Evolutionary conservation across 108 stramenopile genomes (phyloP).

Genomic region (Tribonema minus): DNA sequence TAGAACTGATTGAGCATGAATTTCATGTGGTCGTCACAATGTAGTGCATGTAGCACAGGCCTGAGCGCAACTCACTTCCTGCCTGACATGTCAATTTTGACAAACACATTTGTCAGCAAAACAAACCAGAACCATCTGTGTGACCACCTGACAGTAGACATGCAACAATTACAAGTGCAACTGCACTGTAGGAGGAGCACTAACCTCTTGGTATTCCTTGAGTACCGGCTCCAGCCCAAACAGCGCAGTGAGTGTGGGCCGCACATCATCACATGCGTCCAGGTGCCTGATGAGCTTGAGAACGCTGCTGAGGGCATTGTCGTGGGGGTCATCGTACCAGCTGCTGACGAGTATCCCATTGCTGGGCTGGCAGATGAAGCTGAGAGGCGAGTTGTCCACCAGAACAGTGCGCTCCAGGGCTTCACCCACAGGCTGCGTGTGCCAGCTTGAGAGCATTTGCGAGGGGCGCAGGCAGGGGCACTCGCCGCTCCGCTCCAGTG

Average conservation of each 20-base stretch:
- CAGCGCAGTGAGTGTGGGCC: slow-evolving; percentile 40
- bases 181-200: too few species aligned
- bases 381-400: slow-evolving; percentile 47
- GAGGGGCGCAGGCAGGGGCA: too few species aligned
- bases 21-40: too few species aligned
- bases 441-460: slow-evolving; percentile 42
- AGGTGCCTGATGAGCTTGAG: slow-evolving; percentile 42
- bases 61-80: too few species aligned
- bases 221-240: slow-evolving; percentile 31
- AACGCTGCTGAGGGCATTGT: slow-evolving; percentile 39
- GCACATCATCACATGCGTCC: slow-evolving; percentile 39
- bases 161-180: too few species aligned
- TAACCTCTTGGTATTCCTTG: slow-evolving; percentile 15
- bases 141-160: too few species aligned
- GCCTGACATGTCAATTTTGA: too few species aligned
- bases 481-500: too few species aligned
- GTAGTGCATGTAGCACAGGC: too few species aligned
- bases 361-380: slow-evolving; percentile 42
- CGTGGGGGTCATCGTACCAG: slow-evolving; percentile 51
- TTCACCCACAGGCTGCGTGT: slow-evolving; percentile 7
- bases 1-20: too few species aligned
- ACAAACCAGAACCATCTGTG: too few species aligned
- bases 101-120: too few species aligned
- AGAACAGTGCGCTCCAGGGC: slow-evolving; percentile 19
- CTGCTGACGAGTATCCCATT: slow-evolving; percentile 45